phyloP scores from a whole-genome alignment of 176 grass and related monocot genomes.

The Musa schizocarpa region DNA sequence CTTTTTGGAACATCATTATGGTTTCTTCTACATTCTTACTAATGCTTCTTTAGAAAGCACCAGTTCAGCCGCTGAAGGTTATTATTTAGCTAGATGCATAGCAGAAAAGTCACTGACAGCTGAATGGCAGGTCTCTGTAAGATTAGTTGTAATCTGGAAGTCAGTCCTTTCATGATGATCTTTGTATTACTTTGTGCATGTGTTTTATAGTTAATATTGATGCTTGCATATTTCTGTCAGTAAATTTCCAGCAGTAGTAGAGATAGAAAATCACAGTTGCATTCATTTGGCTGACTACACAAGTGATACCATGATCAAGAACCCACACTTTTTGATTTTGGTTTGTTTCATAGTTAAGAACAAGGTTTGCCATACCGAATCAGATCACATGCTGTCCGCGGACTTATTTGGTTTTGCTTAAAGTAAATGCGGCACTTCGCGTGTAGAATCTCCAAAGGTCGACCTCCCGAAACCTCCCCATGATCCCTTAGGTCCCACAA shows the following conservation, averaged over 20 bases:
- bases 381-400: too few species aligned
- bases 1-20: slow-evolving; percentile 91
- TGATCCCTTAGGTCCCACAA: too few species aligned
- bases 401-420: too few species aligned
- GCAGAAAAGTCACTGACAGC: slow-evolving; percentile 63
- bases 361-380: too few species aligned
- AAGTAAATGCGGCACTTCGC: too few species aligned
- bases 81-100: slow-evolving; percentile 64
- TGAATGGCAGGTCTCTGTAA: slow-evolving; percentile 56
- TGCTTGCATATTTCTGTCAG: neutral
- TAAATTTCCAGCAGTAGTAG: neutral
- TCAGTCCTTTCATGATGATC: neutral
- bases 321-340: neutral
- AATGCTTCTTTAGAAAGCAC: slow-evolving; percentile 46
- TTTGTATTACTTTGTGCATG: neutral
- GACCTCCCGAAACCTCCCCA: too few species aligned
- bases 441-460: too few species aligned
- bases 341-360: neutral
- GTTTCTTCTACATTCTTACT: slow-evolving; percentile 96
- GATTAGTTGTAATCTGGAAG: neutral
- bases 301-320: neutral
- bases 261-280: neutral
- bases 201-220: neutral
- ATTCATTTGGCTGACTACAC: neutral
- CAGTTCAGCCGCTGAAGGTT: slow-evolving; percentile 40